These are phyloP conservation scores for Fusarium abutilonis DNA, from an alignment of 2,329 filamentous ascomycete species.

Conservation along the genomic window DNA sequence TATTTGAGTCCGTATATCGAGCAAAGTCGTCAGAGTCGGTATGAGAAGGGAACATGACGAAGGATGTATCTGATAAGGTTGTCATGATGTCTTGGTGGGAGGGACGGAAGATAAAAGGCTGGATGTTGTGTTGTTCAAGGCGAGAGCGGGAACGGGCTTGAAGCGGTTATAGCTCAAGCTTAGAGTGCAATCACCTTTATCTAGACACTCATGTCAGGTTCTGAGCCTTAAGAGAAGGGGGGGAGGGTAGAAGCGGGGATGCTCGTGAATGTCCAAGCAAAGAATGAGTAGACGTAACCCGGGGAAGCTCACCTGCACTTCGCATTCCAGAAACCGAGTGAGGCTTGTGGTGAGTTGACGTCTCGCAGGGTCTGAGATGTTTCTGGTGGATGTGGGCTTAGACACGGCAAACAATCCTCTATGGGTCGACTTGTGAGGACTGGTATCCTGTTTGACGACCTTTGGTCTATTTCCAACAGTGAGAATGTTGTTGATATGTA, in stretches of 20 bases:
- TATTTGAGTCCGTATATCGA: slow-evolving; percentile 58
- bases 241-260: background rate
- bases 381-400: slow-evolving; percentile 23
- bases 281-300: slow-evolving; percentile 20
- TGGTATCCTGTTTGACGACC: slow-evolving; percentile 7
- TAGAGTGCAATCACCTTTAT: slow-evolving; percentile 42
- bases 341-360: slow-evolving; percentile 34
- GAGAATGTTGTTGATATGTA: background rate
- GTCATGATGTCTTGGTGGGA: slow-evolving; percentile 42
- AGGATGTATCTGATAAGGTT: slow-evolving; percentile 46
- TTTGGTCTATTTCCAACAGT: background rate
- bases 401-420: slow-evolving; percentile 18
- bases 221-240: slow-evolving; percentile 9
- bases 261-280: background rate
- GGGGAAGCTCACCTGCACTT: slow-evolving; percentile 44
- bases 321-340: slow-evolving; percentile 42
- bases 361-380: slow-evolving; percentile 39
- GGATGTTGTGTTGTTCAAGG: slow-evolving; percentile 25
- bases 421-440: slow-evolving; percentile 15
- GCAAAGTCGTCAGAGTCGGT: slow-evolving; percentile 53
- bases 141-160: slow-evolving; percentile 27
- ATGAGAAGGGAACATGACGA: slow-evolving; percentile 45
- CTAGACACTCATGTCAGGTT: slow-evolving; percentile 36
- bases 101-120: slow-evolving; percentile 6
- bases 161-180: slow-evolving; percentile 34